Evolutionary conservation across 1,139 yeast genomes (phyloP).

Genomic region (Taiozyma sp.): DNA sequence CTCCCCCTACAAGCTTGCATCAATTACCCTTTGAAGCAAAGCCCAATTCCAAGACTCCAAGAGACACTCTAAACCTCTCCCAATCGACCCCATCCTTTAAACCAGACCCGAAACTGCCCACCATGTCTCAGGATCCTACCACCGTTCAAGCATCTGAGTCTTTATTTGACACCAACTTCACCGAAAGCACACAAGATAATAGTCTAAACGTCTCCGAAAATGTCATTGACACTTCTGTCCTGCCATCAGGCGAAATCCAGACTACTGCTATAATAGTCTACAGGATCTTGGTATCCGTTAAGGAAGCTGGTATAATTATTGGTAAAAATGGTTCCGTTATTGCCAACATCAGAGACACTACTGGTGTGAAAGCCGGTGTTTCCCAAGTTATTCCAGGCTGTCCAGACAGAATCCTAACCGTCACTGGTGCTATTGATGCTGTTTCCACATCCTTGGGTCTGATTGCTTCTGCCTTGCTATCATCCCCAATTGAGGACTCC

Average conservation of each 20-base stretch:
- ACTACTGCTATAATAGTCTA: conserved; percentile 40
- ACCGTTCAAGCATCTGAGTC: conserved; percentile 17
- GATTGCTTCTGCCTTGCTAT: conserved; percentile 59
- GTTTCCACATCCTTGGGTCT: conserved; percentile 69
- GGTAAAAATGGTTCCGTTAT: conserved; percentile 85
- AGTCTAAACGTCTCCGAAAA: background rate
- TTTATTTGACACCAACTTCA: conserved; percentile 22
- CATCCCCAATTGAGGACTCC: conserved; percentile 27
- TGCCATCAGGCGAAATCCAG: conserved; percentile 18
- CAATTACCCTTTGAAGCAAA: background rate
- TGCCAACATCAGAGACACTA: conserved; percentile 68
- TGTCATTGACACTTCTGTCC: conserved; percentile 14
- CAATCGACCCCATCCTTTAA: background rate
- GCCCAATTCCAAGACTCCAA: background rate
- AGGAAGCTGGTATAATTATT: conserved; percentile 88
- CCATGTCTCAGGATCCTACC: conserved; percentile 8
- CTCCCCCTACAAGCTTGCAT: background rate
- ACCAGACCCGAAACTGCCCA: background rate
- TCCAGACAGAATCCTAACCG: conserved; percentile 78
- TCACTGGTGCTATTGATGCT: conserved; percentile 71
- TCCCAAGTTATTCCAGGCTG: conserved; percentile 79
- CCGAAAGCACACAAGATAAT: conserved; percentile 6
- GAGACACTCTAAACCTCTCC: background rate
- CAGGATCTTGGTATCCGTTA: conserved; percentile 73
- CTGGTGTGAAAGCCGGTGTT: conserved; percentile 85